These are phyloP conservation scores for Lipomyces yamadae DNA, from an alignment of 805 yeast species.

Conservation along the genomic window DNA sequence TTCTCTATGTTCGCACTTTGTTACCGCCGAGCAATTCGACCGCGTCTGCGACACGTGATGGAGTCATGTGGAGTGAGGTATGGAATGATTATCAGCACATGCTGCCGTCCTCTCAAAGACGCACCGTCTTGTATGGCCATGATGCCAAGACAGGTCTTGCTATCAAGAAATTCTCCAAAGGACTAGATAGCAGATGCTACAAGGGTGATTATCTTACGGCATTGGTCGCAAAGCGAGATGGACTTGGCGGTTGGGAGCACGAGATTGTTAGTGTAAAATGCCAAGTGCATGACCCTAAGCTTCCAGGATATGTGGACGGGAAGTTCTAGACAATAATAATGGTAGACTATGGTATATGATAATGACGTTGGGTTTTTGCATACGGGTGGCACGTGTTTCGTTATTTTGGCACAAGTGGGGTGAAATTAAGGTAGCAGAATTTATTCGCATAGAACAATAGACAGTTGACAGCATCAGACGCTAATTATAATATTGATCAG, in stretches of 20 bases:
- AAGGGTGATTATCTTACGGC: slow-evolving; percentile 74
- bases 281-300: slow-evolving; percentile 36
- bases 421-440: too few species aligned
- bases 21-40: slow-evolving; percentile 65
- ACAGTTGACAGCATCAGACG: too few species aligned
- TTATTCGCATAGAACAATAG: too few species aligned
- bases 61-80: slow-evolving; percentile 40
- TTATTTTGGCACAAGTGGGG: too few species aligned
- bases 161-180: slow-evolving; percentile 67
- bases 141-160: slow-evolving; percentile 81
- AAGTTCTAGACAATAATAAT: neutral
- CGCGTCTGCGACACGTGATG: slow-evolving; percentile 54
- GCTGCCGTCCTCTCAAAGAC: slow-evolving; percentile 42
- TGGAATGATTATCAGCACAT: slow-evolving; percentile 41
- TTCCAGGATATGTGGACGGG: slow-evolving; percentile 37
- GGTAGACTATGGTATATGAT: neutral
- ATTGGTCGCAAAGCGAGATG: slow-evolving; percentile 48
- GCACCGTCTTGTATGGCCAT: slow-evolving; percentile 78
- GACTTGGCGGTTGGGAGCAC: slow-evolving; percentile 38
- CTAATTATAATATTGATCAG: too few species aligned
- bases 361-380: neutral
- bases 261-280: slow-evolving; percentile 36
- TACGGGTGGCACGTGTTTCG: neutral
- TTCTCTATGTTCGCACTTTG: slow-evolving; percentile 71
- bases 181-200: slow-evolving; percentile 83